phyloP scores from a whole-genome alignment of 257 asterid genomes.

The Nemophila menziesii region DNA sequence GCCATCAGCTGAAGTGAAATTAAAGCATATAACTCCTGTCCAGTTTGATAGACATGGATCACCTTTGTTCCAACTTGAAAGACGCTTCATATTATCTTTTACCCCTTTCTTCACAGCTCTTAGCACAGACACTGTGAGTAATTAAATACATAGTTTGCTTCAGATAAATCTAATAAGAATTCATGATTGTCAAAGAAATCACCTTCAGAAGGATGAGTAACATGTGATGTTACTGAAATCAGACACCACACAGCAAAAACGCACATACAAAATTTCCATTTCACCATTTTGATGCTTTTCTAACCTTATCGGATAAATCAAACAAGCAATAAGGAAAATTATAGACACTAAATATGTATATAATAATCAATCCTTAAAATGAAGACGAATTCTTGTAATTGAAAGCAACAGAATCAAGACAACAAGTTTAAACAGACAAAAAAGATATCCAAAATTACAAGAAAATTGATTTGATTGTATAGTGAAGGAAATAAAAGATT shows the following conservation, averaged over 20 bases:
- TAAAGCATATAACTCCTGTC: conserved; percentile 35
- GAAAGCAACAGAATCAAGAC: neutral
- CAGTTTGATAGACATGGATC: conserved; percentile 40
- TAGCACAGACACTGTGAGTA: conserved; percentile 23
- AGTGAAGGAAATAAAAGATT: too few species aligned
- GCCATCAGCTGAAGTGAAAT: conserved; percentile 17
- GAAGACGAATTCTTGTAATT: too few species aligned
- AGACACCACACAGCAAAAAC: conserved; percentile 6
- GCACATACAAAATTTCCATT: conserved; percentile 8
- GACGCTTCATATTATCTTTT: conserved; percentile 20
- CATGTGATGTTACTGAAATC: conserved; percentile 8
- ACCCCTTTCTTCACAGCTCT: conserved; percentile 19
- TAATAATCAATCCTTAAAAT: too few species aligned
- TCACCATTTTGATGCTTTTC: conserved; percentile 10
- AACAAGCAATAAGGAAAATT: neutral
- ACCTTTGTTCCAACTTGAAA: conserved; percentile 24
- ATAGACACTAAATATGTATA: too few species aligned
- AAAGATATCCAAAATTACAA: too few species aligned
- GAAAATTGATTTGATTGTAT: too few species aligned
- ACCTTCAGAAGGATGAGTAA: conserved; percentile 24
- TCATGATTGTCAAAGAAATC: neutral
- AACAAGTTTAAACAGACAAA: too few species aligned
- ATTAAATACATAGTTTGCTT: neutral
- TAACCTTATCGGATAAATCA: too few species aligned
- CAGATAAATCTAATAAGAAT: neutral